Evolutionary conservation across 2,329 filamentous ascomycete species (phyloP).

Genomic region (Periconia sp.): DNA sequence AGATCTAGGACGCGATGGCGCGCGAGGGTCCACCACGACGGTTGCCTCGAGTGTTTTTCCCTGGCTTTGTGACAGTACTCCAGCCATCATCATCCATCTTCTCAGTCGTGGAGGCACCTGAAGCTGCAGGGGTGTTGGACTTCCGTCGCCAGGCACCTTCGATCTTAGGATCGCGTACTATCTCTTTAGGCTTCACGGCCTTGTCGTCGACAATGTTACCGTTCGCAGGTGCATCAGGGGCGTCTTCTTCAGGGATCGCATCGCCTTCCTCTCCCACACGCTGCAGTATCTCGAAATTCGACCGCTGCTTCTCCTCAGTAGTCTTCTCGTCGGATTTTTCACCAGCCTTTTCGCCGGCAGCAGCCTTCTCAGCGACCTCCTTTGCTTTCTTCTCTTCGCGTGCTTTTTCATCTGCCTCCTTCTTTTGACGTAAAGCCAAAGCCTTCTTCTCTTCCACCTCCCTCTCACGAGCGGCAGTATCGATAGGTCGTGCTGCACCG

Average conservation of each 20-base stretch:
- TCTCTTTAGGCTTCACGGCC: conserved; percentile 58
- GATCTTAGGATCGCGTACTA: conserved; percentile 48
- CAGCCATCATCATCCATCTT: conserved; percentile 56
- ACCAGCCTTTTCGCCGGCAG: conserved; percentile 44
- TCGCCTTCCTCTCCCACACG: conserved; percentile 43
- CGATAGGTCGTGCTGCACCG: conserved; percentile 88
- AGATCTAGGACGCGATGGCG: conserved; percentile 50
- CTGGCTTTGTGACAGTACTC: conserved; percentile 54
- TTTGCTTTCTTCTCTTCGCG: conserved; percentile 67
- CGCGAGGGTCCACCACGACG: conserved; percentile 44
- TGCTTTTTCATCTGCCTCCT: conserved; percentile 81
- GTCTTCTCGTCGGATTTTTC: conserved; percentile 46
- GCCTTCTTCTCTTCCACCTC: conserved; percentile 88
- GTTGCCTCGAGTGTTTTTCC: conserved; percentile 42
- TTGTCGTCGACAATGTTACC: conserved; percentile 55
- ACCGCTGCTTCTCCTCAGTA: conserved; percentile 48
- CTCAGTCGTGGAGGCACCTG: conserved; percentile 47
- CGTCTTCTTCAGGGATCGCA: conserved; percentile 42
- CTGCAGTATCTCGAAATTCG: conserved; percentile 59
- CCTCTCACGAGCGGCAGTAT: conserved; percentile 85
- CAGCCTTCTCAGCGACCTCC: conserved; percentile 60
- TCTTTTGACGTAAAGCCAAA: conserved; percentile 75
- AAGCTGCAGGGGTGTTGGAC: conserved; percentile 33
- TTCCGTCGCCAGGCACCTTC: conserved; percentile 45
- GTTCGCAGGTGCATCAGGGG: conserved; percentile 52